A percentile compares a stretch with the other conserved stretches of the same genome.
Evolutionary conservation across 495 filamentous ascomycete species (phyloP).

Genomic region (Talaromyces ruber): DNA sequence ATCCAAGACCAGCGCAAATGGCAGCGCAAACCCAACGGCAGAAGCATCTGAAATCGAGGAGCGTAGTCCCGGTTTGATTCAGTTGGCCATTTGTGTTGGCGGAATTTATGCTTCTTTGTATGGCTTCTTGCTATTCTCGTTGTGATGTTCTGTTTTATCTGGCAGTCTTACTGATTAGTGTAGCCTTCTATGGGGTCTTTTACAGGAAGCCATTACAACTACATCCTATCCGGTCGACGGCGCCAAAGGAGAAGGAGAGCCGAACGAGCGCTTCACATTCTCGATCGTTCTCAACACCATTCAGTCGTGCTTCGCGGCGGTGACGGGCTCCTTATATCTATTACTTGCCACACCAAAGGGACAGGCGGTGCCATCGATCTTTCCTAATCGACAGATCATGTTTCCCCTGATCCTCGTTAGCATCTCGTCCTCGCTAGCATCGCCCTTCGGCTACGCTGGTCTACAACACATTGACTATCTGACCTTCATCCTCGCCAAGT

Average conservation of each 20-base stretch:
- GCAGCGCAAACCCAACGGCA: conserved; percentile 21
- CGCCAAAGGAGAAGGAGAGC: conserved; percentile 37
- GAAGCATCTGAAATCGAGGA: conserved; percentile 23
- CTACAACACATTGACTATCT: conserved; percentile 97
- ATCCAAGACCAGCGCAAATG: conserved; percentile 24
- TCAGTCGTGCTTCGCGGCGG: conserved; percentile 82
- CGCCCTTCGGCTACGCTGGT: conserved; percentile 89
- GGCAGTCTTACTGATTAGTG: background rate
- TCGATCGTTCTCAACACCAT: conserved; percentile 93
- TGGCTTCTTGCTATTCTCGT: conserved; percentile 17
- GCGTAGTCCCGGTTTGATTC: conserved; percentile 47
- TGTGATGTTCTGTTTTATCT: background rate
- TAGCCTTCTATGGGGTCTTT: conserved; percentile 88
- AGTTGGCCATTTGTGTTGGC: conserved; percentile 77
- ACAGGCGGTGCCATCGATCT: conserved; percentile 51
- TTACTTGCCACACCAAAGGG: conserved; percentile 51
- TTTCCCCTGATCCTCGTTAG: conserved; percentile 78
- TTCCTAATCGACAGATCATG: conserved; percentile 66
- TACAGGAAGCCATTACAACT: conserved; percentile 96
- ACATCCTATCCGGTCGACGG: conserved; percentile 57
- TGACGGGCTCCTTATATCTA: conserved; percentile 77
- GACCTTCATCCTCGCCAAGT: conserved; percentile 96
- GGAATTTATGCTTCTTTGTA: conserved; percentile 97
- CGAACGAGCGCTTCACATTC: conserved; percentile 70
- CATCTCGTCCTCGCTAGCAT: conserved; percentile 77